A percentile compares a stretch with the other conserved stretches of the same genome.
Evolutionary conservation across 768 basidiomycete genomes (phyloP).

Genomic region (Chalciporus piperatus): DNA sequence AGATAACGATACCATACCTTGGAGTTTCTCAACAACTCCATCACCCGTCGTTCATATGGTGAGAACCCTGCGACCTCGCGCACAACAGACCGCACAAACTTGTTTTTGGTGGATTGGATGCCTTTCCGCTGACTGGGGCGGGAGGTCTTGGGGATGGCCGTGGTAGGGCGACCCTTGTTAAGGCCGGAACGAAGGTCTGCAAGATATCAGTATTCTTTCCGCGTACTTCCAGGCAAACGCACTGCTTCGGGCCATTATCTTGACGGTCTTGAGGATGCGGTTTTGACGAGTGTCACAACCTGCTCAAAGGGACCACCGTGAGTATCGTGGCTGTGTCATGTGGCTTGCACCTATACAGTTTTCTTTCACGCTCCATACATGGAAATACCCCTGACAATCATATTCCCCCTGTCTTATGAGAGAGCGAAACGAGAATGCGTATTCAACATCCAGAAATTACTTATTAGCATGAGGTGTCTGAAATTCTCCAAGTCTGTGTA

Average conservation of each 20-base stretch:
- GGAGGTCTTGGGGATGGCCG: conserved; percentile 67
- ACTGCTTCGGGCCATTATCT: conserved; percentile 79
- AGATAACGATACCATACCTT: conserved; percentile 56
- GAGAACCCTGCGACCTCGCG: conserved; percentile 98
- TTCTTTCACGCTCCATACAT: conserved; percentile 26
- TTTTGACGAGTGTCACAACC: conserved; percentile 23
- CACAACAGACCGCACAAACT: conserved; percentile 90
- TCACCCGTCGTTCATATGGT: conserved; percentile 94
- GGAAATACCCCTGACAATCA: conserved; percentile 9
- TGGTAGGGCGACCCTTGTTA: conserved; percentile 89
- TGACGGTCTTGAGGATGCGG: conserved; percentile 49
- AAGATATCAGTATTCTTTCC: conserved; percentile 7
- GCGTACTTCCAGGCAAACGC: conserved; percentile 32
- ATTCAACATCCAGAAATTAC: conserved; percentile 5
- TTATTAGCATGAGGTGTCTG: conserved; percentile 8
- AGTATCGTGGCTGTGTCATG: conserved; percentile 41
- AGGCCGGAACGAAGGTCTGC: conserved; percentile 81
- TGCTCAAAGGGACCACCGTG: conserved; percentile 13
- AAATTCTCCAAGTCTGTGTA: conserved; percentile 17
- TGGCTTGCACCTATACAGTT: conserved; percentile 67
- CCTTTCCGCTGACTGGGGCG: conserved; percentile 94
- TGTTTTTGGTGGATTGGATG: conserved; percentile 81
- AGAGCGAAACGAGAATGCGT: background rate
- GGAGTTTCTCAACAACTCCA: conserved; percentile 98
- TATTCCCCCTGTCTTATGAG: background rate